Evolutionary conservation across 2,329 filamentous ascomycete species (phyloP).

Genomic region (Lasiodiplodia gonubiensis): DNA sequence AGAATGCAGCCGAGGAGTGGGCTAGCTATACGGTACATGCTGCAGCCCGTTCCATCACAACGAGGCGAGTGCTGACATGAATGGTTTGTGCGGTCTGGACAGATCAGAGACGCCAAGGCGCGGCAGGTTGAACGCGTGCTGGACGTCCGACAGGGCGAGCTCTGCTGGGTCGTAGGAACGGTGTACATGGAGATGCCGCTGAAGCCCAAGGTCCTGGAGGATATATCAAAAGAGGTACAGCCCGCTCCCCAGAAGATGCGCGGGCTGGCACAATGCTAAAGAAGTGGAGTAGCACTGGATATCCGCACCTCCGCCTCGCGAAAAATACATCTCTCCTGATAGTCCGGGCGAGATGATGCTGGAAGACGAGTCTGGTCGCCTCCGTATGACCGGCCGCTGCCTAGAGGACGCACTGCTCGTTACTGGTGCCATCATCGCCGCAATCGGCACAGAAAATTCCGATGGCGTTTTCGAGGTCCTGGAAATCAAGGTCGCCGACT

Average conservation of each 20-base stretch:
- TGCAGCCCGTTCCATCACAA: background rate
- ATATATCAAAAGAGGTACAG: conserved; percentile 84
- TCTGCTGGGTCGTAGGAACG: conserved; percentile 94
- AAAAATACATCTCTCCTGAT: conserved; percentile 74
- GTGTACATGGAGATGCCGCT: conserved; percentile 97
- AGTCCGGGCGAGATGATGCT: conserved; percentile 73
- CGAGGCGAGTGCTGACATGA: background rate
- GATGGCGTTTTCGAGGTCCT: conserved; percentile 93
- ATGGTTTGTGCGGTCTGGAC: background rate
- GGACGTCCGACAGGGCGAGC: conserved; percentile 91
- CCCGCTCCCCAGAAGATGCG: background rate
- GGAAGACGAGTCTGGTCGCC: conserved; percentile 91
- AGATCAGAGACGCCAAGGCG: conserved; percentile 75
- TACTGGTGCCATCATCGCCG: conserved; percentile 92
- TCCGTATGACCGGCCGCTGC: conserved; percentile 75
- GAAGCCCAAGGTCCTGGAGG: conserved; percentile 95
- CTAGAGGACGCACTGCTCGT: conserved; percentile 76
- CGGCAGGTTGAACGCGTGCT: conserved; percentile 84
- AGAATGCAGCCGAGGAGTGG: conserved; percentile 77
- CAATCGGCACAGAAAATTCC: conserved; percentile 89
- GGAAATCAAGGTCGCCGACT: conserved; percentile 85
- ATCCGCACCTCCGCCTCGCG: conserved; percentile 74
- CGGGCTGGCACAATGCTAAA: background rate
- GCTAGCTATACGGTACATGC: conserved; percentile 65
- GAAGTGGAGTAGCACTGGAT: conserved; percentile 75